phyloP scores from a whole-genome alignment of 495 filamentous ascomycete genomes.

The Pseudotulostoma volvatum region DNA sequence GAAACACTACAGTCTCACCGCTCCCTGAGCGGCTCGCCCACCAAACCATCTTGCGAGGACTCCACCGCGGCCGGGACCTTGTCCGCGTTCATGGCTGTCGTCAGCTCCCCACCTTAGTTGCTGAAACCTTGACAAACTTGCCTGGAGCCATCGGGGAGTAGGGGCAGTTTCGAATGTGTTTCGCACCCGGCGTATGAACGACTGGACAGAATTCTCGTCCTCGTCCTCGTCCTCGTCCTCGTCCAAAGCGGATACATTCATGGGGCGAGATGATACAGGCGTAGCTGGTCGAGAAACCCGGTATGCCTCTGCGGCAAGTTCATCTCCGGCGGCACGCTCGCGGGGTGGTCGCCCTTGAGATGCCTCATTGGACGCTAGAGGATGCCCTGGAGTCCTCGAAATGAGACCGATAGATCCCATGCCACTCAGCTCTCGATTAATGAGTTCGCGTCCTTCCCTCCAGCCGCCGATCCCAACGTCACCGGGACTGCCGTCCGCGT shows the following conservation, averaged over 20 bases:
- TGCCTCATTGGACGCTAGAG: constrained; percentile 11
- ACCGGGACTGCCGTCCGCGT: constrained; percentile 43
- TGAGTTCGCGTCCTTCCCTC: constrained; percentile 86
- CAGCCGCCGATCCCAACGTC: constrained; percentile 68
- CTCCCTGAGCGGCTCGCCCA: constrained; percentile 34
- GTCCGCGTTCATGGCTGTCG: constrained; percentile 20
- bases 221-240: constrained; percentile 44
- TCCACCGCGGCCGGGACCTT: constrained; percentile 9
- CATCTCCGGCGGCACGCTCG: constrained; percentile 11
- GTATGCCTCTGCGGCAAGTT: constrained; percentile 4
- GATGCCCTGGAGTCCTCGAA: constrained; percentile 16
- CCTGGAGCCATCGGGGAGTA: constrained; percentile 62
- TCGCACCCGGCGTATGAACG: constrained; percentile 65
- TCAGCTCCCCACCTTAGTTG: constrained; percentile 67
- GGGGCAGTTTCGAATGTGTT: constrained; percentile 85
- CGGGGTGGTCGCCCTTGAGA: constrained; percentile 13
- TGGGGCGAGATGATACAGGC: constrained; percentile 15
- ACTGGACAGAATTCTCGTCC: constrained; percentile 67
- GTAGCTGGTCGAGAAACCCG: constrained; percentile 13
- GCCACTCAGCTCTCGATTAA: constrained; percentile 72
- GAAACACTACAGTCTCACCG: constrained; percentile 22
- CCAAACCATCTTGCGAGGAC: constrained; percentile 37
- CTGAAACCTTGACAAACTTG: constrained; percentile 46
- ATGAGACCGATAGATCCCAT: constrained; percentile 34
- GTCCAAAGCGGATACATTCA: too few relatives aligned